Evolutionary conservation across 768 basidiomycete species (phyloP).

Genomic region (Mycena capillaripes): DNA sequence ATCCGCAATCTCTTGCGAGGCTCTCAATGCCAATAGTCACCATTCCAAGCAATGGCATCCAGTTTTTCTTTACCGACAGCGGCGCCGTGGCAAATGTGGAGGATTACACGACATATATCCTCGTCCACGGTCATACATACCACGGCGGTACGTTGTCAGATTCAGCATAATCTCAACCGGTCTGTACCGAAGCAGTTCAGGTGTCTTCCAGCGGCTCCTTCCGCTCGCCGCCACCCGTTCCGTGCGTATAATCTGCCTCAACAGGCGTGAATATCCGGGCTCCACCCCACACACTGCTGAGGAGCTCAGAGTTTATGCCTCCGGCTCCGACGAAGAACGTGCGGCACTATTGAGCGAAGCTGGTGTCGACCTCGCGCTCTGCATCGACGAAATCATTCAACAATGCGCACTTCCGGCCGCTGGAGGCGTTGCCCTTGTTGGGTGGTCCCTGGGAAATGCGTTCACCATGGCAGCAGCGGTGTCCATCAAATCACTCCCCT

Average conservation of each 20-base stretch:
- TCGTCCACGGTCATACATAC: constrained; percentile 40
- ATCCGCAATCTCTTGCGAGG: too few relatives aligned
- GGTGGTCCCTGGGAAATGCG: constrained; percentile 50
- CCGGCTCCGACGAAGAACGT: constrained; percentile 37
- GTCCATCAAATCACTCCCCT: constrained; percentile 28
- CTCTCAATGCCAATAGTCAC: constrained; percentile 7
- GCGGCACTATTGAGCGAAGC: constrained; percentile 36
- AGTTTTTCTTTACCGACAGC: constrained; percentile 34
- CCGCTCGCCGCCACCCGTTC: constrained; percentile 38
- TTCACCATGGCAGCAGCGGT: constrained; percentile 43
- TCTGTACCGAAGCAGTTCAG: constrained; percentile 11
- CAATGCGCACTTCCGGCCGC: constrained; percentile 37
- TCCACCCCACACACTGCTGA: constrained; percentile 44
- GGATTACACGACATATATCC: constrained; percentile 35
- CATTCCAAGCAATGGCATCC: constrained; percentile 15
- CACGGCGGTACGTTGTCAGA: constrained; percentile 21
- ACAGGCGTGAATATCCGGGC: constrained; percentile 48
- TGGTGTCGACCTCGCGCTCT: constrained; percentile 44
- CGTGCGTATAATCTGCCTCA: constrained; percentile 49
- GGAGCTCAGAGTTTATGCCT: constrained; percentile 39
- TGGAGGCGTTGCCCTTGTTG: constrained; percentile 35
- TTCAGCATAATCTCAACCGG: not conserved
- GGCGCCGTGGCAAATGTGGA: constrained; percentile 3
- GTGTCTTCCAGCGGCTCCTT: constrained; percentile 45
- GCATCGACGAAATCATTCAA: constrained; percentile 44